Percentiles rank a stretch among this genome's conserved stretches.
These are phyloP conservation scores for Yamadazyma oceani DNA, from an alignment of 1,139 yeast genomes.

Conservation along the genomic window DNA sequence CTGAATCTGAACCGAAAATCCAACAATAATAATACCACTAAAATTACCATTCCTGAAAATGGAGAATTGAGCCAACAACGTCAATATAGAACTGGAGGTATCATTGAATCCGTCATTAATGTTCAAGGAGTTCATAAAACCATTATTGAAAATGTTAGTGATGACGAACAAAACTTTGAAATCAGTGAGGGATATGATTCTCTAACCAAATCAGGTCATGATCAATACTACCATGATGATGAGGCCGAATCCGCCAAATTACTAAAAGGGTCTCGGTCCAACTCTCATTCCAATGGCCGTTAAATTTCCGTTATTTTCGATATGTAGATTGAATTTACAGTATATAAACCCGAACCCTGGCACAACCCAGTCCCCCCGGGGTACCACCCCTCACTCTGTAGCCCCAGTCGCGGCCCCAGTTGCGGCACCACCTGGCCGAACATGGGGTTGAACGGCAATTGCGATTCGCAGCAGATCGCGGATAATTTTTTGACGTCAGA, in stretches of 20 bases:
- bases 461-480: too few relatives aligned
- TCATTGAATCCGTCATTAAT: constrained; percentile 80
- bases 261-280: constrained; percentile 5
- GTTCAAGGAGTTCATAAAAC: constrained; percentile 86
- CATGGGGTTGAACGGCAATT: too few relatives aligned
- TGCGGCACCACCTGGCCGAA: too few relatives aligned
- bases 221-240: too few relatives aligned
- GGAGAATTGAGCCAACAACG: constrained; percentile 37
- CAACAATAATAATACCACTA: constrained; percentile 3
- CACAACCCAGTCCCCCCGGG: too few relatives aligned
- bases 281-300: too few relatives aligned
- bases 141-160: constrained; percentile 66
- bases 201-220: background rate
- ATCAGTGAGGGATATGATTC: constrained; percentile 6
- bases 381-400: too few relatives aligned
- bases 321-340: too few relatives aligned
- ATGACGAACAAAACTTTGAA: constrained; percentile 27
- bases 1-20: background rate
- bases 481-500: too few relatives aligned
- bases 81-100: constrained; percentile 62
- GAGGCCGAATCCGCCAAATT: constrained; percentile 8
- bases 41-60: constrained; percentile 15
- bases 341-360: too few relatives aligned
- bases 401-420: too few relatives aligned
- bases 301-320: too few relatives aligned